These are phyloP conservation scores for Colletotrichum camelliae DNA, from an alignment of 2,329 filamentous ascomycete species.

Conservation along the genomic window DNA sequence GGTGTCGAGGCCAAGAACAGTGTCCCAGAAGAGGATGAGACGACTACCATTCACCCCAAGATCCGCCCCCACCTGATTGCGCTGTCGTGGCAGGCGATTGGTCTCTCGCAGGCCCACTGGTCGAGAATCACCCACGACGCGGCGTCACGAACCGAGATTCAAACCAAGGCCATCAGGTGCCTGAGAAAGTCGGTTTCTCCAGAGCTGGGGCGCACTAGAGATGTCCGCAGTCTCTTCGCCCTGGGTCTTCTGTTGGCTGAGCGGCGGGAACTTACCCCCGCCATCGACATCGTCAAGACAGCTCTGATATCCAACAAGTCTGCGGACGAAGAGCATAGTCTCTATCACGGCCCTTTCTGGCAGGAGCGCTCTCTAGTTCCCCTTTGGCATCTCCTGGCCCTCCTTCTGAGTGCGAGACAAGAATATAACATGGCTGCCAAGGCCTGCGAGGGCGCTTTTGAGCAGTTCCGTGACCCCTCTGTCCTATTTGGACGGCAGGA, in stretches of 20 bases:
- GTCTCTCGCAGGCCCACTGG: slow-evolving; percentile 86
- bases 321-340: slow-evolving; percentile 46
- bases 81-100: slow-evolving; percentile 82
- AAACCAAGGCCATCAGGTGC: slow-evolving; percentile 77
- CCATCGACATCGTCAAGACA: slow-evolving; percentile 82
- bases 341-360: slow-evolving; percentile 57
- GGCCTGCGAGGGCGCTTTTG: slow-evolving; percentile 89
- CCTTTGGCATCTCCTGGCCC: slow-evolving; percentile 88
- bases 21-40: slow-evolving; percentile 36
- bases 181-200: slow-evolving; percentile 76
- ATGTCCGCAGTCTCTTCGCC: slow-evolving; percentile 80
- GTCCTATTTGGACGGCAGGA: slow-evolving; percentile 72
- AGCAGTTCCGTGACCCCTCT: slow-evolving; percentile 79
- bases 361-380: slow-evolving; percentile 74
- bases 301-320: slow-evolving; percentile 69
- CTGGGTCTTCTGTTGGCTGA: slow-evolving; percentile 88
- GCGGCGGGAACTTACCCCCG: slow-evolving; percentile 77
- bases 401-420: slow-evolving; percentile 85
- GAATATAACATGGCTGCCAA: slow-evolving; percentile 82
- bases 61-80: slow-evolving; percentile 69
- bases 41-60: slow-evolving; percentile 38
- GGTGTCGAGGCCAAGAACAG: slow-evolving; percentile 33
- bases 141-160: slow-evolving; percentile 72
- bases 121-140: slow-evolving; percentile 81
- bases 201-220: slow-evolving; percentile 68